These are phyloP conservation scores for Phycomyces blakesleeanus DNA, from an alignment of 192 early-diverging fungal species.

Conservation along the genomic window DNA sequence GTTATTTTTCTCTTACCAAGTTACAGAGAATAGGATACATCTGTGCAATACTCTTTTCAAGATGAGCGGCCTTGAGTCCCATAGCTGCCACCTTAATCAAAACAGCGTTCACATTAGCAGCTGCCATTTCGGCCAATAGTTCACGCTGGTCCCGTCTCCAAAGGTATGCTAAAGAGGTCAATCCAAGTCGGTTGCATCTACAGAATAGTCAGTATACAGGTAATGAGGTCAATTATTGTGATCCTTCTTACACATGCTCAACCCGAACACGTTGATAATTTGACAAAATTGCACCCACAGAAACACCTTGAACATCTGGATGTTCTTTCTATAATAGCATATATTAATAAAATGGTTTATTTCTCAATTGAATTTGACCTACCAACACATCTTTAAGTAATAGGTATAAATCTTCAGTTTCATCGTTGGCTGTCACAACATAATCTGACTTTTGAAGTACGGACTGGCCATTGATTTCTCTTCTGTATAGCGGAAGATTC, in stretches of 20 bases:
- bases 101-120: slow-evolving; percentile 71
- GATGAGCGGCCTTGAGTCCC: slow-evolving; percentile 65
- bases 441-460: slow-evolving; percentile 68
- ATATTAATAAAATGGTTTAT: neutral
- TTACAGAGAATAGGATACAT: slow-evolving; percentile 72
- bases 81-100: slow-evolving; percentile 92
- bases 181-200: slow-evolving; percentile 80
- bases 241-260: slow-evolving; percentile 75
- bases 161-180: slow-evolving; percentile 80
- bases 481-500: slow-evolving; percentile 77
- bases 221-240: neutral
- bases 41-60: slow-evolving; percentile 76
- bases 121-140: slow-evolving; percentile 84
- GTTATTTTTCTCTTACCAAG: slow-evolving; percentile 43
- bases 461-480: slow-evolving; percentile 68
- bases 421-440: slow-evolving; percentile 64
- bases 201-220: neutral
- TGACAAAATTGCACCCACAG: slow-evolving; percentile 93
- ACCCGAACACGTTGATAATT: slow-evolving; percentile 97
- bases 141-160: slow-evolving; percentile 87
- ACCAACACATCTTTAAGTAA: slow-evolving; percentile 72
- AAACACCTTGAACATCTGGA: slow-evolving; percentile 82
- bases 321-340: slow-evolving; percentile 39
- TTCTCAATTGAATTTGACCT: neutral
- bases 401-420: slow-evolving; percentile 89